Conservation (phyloP, 768 basidiomycete genomes). For the Mycena polygramma region DNA sequence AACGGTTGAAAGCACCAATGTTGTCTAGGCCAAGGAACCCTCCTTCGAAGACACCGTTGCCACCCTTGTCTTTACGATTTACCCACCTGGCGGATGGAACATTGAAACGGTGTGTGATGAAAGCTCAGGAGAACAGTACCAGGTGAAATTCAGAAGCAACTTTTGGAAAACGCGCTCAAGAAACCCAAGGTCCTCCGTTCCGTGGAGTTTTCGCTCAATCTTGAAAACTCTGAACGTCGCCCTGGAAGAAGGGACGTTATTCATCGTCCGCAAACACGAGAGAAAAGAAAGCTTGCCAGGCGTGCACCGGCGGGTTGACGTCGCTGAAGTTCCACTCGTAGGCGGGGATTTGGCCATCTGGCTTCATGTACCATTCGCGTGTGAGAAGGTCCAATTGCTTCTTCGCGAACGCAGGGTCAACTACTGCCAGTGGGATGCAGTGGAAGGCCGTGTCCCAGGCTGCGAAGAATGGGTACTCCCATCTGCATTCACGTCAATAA, state of each 20-base stretch:
- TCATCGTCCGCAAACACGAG: not conserved
- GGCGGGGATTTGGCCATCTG: slow-evolving; percentile 97
- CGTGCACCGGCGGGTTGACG: slow-evolving; percentile 99
- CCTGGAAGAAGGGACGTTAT: slow-evolving; percentile 56
- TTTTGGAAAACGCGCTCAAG: slow-evolving; percentile 99
- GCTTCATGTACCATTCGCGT: slow-evolving; percentile 99
- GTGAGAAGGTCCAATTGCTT: slow-evolving; percentile 97
- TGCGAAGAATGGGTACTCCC: slow-evolving; percentile 99
- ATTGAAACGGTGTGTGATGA: no score
- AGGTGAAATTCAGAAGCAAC: slow-evolving; percentile 95
- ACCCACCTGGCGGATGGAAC: slow-evolving; percentile 80
- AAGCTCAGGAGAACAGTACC: slow-evolving; percentile 59
- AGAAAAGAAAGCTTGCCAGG: slow-evolving; percentile 70
- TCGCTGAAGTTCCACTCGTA: slow-evolving; percentile 99
- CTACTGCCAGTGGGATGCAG: slow-evolving; percentile 96
- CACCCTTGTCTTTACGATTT: slow-evolving; percentile 95
- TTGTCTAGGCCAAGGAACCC: slow-evolving; percentile 99
- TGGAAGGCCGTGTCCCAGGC: slow-evolving; percentile 99
- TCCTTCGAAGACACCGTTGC: slow-evolving; percentile 97
- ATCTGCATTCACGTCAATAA: slow-evolving; percentile 55
- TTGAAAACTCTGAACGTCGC: slow-evolving; percentile 99
- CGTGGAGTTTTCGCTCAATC: slow-evolving; percentile 96
- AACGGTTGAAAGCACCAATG: slow-evolving; percentile 97
- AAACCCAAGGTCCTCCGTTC: slow-evolving; percentile 91
- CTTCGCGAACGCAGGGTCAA: slow-evolving; percentile 96